Evolutionary conservation across 2,329 filamentous ascomycete genomes (phyloP), one percentile per base, ranked within the genome.

Genomic region (Colletotrichum scovillei): DNA sequence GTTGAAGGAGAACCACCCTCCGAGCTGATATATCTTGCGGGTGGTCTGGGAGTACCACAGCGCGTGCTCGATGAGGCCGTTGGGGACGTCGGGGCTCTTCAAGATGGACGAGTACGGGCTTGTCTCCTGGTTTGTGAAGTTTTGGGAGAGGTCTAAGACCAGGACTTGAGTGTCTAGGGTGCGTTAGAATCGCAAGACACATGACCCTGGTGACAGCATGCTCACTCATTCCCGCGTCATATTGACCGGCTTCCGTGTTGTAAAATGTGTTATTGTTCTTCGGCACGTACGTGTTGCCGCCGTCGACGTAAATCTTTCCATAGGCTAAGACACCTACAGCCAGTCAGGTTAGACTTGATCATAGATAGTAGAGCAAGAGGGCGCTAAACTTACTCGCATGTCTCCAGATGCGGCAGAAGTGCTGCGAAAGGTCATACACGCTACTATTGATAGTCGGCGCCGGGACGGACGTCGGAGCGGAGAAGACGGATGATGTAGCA

Each of bases 221-320:
- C 69, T 57, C 19, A 67, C 69, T 65, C 60, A 75, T 73, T 3
- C 74, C 75, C 28, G 38, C 49, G 4, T 38, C 53, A 16, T 30
- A 71, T 19, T n/a, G 38, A 22, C 69, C 68, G 14, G 66, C 59
- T 3, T 49, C n/a, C 0, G 74, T 76, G 24, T 65, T 67, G 56
- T 59, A 66, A 57, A 74, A 75, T 2, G 55, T 71, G 11, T 65
- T 62, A 2, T 64, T 63, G 55, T 63, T 55, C 30, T 56, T 68
- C 1, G 76, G 75, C 38, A 76, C 69, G 30, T 76, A 76, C 2
- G 72, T 75, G 46, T 76, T 75, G 3, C 75, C 75, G 49, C 76
- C 75, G 28, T 77, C 76, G 2, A 77, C 73, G 53, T 76, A 77
- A 1, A 77, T 74, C 56, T 76, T 77, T 12, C 74, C 75, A n/a